Base-by-base conservation (phyloP, 139 green algal species). In the Haematococcus sp. region DNA sequence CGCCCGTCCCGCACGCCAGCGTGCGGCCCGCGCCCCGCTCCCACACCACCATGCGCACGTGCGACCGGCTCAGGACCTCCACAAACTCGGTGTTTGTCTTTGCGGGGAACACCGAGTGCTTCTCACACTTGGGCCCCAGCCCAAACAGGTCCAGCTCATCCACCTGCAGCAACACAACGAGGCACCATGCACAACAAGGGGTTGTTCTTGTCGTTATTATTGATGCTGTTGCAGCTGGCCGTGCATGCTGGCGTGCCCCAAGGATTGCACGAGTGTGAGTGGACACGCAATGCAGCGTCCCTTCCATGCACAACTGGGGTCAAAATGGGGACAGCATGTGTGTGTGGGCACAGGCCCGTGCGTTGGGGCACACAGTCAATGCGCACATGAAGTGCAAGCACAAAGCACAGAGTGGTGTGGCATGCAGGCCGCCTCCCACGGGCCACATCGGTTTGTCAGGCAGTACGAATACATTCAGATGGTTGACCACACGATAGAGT, bases 1-100 rank as follows among this genome's bases (percentile, higher is more conserved):
- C 93, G 44, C 96, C 96, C 3, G 96, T 99, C 60, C 96, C 96
- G 76, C 96, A 99, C 0, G 96, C 96, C 72, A 99, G 85, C 3
- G 96, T 99, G 51, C 79, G 75, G 1, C 95, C 96, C 1, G 95
- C 95, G n/a, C 95, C 95, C 20, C 95, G 88, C 88, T 99, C 95
- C 95, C 95, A 99, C 23, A 98, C 95, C 1, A 87, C 76, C 93
- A 99, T 98, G 68, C 87, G 85, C 35, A 98, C 87, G 70, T 97
- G 88, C 4, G 35, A 73, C 27, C 80, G 78, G 34, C 63, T 84
- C 1, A 97, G 33, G 25, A 98, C 88, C 79, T 97, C 84, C 0
- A 93, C 86, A 70, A 97, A 97, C 63, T 97, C 93, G 28, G 96
- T 98, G 88, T 99, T 99, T 70, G 87, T 98, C 25, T 84, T 81